These are phyloP conservation scores for Xylaria sp. DNA, from an alignment of 2,329 filamentous ascomycete genomes.

Conservation along the genomic window DNA sequence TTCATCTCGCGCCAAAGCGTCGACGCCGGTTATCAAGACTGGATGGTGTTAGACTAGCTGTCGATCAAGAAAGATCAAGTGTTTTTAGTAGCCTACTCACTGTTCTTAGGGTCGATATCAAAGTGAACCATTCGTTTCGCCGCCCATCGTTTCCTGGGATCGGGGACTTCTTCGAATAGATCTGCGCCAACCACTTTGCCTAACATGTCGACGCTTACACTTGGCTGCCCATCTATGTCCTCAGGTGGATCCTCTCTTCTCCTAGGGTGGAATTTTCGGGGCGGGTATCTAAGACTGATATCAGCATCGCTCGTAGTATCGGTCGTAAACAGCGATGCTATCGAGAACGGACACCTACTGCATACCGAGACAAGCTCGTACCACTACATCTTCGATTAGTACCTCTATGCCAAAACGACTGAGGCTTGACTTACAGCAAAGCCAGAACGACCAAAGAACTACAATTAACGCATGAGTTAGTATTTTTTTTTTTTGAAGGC, in stretches of 20 bases:
- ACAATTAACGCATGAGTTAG: constrained; percentile 14
- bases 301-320: constrained; percentile 26
- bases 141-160: constrained; percentile 32
- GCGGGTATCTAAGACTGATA: constrained; percentile 39
- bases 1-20: constrained; percentile 29
- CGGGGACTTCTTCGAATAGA: constrained; percentile 40
- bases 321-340: no score
- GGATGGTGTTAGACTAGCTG: background rate
- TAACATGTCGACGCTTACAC: background rate
- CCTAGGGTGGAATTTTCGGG: constrained; percentile 42
- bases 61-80: background rate
- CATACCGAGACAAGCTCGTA: constrained; percentile 42
- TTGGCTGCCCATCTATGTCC: background rate
- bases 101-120: constrained; percentile 43
- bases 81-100: constrained; percentile 22
- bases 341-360: constrained; percentile 34
- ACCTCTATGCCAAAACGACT: background rate
- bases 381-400: constrained; percentile 35
- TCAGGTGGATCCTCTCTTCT: constrained; percentile 8
- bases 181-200: constrained; percentile 36
- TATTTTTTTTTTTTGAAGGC: background rate
- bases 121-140: constrained; percentile 40
- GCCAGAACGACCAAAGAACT: constrained; percentile 45
- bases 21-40: constrained; percentile 40
- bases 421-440: constrained; percentile 40